Evolutionary conservation across 1,284 basidiomycete species (phyloP).

Genomic region (Malassezia globosa): DNA sequence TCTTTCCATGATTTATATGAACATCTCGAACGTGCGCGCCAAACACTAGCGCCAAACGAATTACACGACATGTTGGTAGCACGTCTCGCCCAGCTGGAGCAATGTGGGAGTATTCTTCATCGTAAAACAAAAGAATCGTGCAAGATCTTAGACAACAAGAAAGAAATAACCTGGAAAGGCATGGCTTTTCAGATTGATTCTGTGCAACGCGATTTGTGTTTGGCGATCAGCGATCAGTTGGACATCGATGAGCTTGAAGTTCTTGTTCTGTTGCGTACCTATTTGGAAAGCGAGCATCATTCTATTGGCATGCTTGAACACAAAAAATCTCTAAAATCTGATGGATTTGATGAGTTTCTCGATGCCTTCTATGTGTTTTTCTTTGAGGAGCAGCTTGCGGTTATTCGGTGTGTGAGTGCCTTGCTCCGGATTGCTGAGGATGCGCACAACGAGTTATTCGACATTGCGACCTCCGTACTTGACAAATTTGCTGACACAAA

Average conservation of each 20-base stretch:
- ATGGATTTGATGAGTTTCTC: conserved; percentile 50
- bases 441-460: conserved; percentile 53
- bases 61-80: conserved; percentile 20
- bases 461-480: conserved; percentile 54
- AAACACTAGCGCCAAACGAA: conserved; percentile 17
- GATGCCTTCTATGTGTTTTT: conserved; percentile 67
- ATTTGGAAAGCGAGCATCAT: conserved; percentile 65
- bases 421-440: conserved; percentile 56
- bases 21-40: conserved; percentile 31
- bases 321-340: background rate
- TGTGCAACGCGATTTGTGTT: conserved; percentile 58
- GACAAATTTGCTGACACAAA: conserved; percentile 56
- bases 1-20: conserved; percentile 38
- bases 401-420: conserved; percentile 51
- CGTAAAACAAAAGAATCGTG: conserved; percentile 2
- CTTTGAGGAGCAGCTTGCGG: conserved; percentile 62
- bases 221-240: conserved; percentile 60
- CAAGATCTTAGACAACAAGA: conserved; percentile 2
- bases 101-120: conserved; percentile 24
- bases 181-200: conserved; percentile 55
- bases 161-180: conserved; percentile 41
- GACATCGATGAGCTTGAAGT: conserved; percentile 66
- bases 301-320: conserved; percentile 41
- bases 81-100: conserved; percentile 21
- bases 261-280: conserved; percentile 61